Evolutionary conservation across 192 early-diverging fungal genomes (phyloP).

Genomic region (Chytriomyces hyalinus): DNA sequence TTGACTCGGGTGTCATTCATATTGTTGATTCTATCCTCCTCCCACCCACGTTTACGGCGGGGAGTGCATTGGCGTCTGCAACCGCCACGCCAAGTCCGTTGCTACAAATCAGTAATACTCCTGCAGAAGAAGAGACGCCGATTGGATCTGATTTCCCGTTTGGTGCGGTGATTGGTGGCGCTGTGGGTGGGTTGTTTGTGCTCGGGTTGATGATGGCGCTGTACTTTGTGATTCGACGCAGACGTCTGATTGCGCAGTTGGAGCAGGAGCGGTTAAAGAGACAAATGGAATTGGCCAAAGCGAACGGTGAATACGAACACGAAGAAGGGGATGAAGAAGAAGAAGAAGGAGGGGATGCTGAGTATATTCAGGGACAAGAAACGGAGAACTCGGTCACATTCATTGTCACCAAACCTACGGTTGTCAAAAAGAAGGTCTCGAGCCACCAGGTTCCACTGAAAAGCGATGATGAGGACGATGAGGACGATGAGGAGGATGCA

Average conservation of each 20-base stretch:
- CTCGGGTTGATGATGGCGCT: not conserved
- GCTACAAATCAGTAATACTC: not conserved
- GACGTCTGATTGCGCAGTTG: not conserved
- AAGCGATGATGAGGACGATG: constrained; percentile 8
- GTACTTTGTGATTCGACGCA: not conserved
- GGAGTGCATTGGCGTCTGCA: not conserved
- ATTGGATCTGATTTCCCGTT: constrained; percentile 1
- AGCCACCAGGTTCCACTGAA: constrained; percentile 3
- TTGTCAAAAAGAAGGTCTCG: not conserved
- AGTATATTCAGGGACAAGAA: not conserved
- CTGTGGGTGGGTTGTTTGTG: constrained; percentile 7
- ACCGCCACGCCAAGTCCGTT: not conserved
- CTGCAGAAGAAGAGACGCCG: not conserved
- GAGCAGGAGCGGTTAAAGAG: not conserved
- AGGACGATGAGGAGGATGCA: not conserved
- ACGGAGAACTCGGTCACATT: not conserved
- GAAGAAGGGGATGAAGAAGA: not conserved
- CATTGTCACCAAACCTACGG: not conserved
- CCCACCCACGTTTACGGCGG: not conserved
- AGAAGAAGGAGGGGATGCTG: not conserved
- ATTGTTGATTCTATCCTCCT: constrained; percentile 10
- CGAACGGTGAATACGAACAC: not conserved
- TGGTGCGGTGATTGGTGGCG: constrained; percentile 8
- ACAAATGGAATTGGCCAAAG: not conserved
- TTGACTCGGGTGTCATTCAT: constrained; percentile 22